These are phyloP conservation scores for Naganishia antarctica DNA, from an alignment of 768 basidiomycete species.

Conservation along the genomic window DNA sequence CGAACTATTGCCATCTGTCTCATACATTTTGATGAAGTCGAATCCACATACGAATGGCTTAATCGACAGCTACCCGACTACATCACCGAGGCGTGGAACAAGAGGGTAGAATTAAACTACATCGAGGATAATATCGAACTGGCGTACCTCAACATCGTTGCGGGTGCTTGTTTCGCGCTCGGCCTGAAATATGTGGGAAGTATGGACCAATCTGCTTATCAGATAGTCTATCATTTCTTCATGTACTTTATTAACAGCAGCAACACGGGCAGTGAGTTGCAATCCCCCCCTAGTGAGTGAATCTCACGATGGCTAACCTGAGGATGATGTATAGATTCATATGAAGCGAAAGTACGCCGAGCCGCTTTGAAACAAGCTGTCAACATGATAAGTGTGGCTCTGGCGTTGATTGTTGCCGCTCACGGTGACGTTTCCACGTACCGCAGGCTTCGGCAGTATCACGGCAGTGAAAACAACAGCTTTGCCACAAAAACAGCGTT, in stretches of 20 bases:
- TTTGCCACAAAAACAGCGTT: conserved; percentile 88
- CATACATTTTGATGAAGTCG: conserved; percentile 79
- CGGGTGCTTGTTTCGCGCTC: conserved; percentile 85
- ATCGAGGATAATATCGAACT: conserved; percentile 72
- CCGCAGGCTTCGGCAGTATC: conserved; percentile 77
- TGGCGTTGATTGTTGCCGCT: conserved; percentile 94
- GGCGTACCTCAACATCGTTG: conserved; percentile 84
- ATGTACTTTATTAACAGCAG: conserved; percentile 19
- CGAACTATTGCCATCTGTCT: conserved; percentile 71
- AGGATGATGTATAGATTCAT: conserved; percentile 56
- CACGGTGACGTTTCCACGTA: conserved; percentile 89
- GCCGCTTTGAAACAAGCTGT: conserved; percentile 80
- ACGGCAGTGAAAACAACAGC: conserved; percentile 59
- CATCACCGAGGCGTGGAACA: conserved; percentile 61
- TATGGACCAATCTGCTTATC: conserved; percentile 81
- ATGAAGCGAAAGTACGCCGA: conserved; percentile 82
- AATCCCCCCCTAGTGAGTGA: neutral
- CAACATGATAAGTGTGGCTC: conserved; percentile 75
- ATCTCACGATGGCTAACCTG: no score
- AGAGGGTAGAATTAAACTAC: conserved; percentile 30
- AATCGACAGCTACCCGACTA: conserved; percentile 62
- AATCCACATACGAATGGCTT: conserved; percentile 68
- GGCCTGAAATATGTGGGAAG: conserved; percentile 92
- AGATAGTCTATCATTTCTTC: conserved; percentile 50
- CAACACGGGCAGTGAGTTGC: conserved; percentile 50